Evolutionary conservation across 2,329 filamentous ascomycete species (phyloP), one percentile per base, ranked within the genome.

Genomic region (Fusarium staphyleae): DNA sequence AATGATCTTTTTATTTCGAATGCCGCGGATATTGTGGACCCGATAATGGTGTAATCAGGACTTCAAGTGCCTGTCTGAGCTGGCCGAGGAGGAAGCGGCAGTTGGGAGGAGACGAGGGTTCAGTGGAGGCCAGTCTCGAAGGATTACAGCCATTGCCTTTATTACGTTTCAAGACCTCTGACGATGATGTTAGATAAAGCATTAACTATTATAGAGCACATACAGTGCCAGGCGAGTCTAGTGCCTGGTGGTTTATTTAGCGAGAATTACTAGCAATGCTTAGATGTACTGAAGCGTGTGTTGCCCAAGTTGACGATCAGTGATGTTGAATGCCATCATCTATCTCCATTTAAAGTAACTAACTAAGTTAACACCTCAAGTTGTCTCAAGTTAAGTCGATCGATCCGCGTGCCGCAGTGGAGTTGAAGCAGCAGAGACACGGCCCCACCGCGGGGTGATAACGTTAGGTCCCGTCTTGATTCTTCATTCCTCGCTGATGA

Each of bases 211-310:
- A 66, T 60, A 58, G 60, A 65, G 35, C 44, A 56, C 43, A 53
- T 61, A 55, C 4, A 36, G 52, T 41, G 30, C 44, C 35, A 53
- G 60, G 56, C 42, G 24, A 49, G 28, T 30, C 40, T 34, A 45
- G 56, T 46, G 58, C 35, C 58, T 62, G 33, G 59, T 45, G 54
- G 62, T 44, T 48, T 46, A 57, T 50, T 61, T 62, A 61, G 58
- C 58, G 51, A 52, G 50, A 55, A 33, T 62, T 34, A 45, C 50
- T 18, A 52, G 35, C 22, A 24, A 44, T 35, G 22, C 46, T 62
- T 32, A 32, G 32, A 37, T 26, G 11, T 16, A 16, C 24, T 13
- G 22, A 24, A 3, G 7, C 8, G 7, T 8, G 22, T 24, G 9
- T 24, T 24, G n/a, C 9, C 22, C 7, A 24, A 8, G 7, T 24